Base-by-base conservation (phyloP, 1,284 basidiomycete genomes). In the Ganoderma lingzhi region DNA sequence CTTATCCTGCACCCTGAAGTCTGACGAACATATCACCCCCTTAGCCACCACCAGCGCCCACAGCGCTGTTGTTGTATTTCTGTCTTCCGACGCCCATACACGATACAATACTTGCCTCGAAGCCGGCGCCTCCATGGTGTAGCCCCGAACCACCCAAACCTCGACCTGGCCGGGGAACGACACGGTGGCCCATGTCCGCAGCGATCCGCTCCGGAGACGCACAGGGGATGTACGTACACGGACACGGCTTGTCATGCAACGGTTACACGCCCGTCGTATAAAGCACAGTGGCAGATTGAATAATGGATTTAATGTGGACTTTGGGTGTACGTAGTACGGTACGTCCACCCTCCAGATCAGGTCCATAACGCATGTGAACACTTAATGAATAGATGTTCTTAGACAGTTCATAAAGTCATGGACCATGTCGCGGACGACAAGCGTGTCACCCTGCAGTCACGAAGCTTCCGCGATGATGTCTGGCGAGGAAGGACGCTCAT, bases 371-470 rank as follows among this genome's bases (percentile, higher is more conserved):
- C 53, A 17, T 56, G 53, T 56, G 53, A 56, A 6, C 14, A 28
- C 28, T 51, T 0, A 51, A 28, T 14, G 48, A 28, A 28, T 28
- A 28, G 3, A 35, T 35, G 23, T 12, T 51, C 17, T 6, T 44
- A 19, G 42, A 6, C 42, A 12, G 28, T 30, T 30, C 53, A 32
- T 30, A 10, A 32, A 55, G 9, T 23, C 14, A 28, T n/a, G 9
- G 53, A 15, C 35, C 35, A 14, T n/a, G 51, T 60, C 67, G 41
- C 48, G 58, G 64, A 61, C 63, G 35, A 51, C 69, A 59, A 63
- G 51, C 63, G 32, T 62, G 53, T 67, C 69, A 63, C 63, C n/a
- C 63, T 67, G 69, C 69, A 53, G 63, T 30, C 61, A 32, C 44
- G 41, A 32, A 44, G 30, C 45, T 39, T 30, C 60, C 37, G 35